Base-by-base conservation (phyloP, 257 asterid genomes). In the Nicotiana tomentosiformis region DNA sequence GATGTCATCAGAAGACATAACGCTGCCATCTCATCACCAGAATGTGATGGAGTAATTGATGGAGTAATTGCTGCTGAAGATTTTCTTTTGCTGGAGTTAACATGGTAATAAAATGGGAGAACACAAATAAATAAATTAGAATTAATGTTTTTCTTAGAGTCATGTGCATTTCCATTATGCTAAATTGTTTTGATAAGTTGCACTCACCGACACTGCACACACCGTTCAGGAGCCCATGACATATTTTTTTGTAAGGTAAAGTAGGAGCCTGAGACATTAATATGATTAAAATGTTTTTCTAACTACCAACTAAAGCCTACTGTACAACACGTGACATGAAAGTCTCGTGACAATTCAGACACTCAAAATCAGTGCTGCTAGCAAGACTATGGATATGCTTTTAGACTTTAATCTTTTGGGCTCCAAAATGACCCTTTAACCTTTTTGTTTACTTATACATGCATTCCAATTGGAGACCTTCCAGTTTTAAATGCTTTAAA, bases 1-100 rank as follows among this genome's bases (percentile, higher is more conserved):
- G 80, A 78, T 77, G 78, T 16, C 77, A 58, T 82, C 83, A 69
- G 64, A 62, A 35, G 62, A 80, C 77, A 29, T 55, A 43, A n/a
- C 20, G 16, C 80, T 51, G 80, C 64, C 80, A 76, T 26, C 65
- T 51, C 46, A 39, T 49, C 64, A 76, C 8, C 16, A 76, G 64
- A 49, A 26, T 74, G 43, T 74, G 26, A 74, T 76, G 80, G 60
- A 51, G 64, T 51, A 49, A 49, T 15, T 74, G 26, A 74, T 76
- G 80, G 60, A 51, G 64, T 51, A 49, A 49, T 15, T 76, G 80
- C 80, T 14, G 29, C 29, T 51, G 23, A 26, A 51, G 46, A 76
- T 51, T 76, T 29, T 29, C 64, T 29, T 51, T 57, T 8, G 64
- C 29, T 74, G 62, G 46, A 76, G 16, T 2, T 76, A 51, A 26